Evolutionary conservation across 1,139 yeast genomes (phyloP).

Genomic region (Pichia sp.): DNA sequence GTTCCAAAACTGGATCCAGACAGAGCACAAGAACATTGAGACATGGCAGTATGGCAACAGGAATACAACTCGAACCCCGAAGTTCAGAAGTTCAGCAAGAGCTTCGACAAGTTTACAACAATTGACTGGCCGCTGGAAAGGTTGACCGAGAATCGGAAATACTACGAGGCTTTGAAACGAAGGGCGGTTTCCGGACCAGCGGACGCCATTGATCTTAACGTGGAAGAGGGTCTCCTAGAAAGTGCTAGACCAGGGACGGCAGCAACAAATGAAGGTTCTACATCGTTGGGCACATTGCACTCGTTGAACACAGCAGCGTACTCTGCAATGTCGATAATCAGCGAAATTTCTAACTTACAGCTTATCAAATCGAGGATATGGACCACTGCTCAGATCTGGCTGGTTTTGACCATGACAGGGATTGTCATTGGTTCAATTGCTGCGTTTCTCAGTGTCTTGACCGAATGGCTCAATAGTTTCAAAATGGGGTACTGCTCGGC

Average conservation of each 20-base stretch:
- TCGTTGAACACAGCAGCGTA: slow-evolving; percentile 1
- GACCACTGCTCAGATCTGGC: slow-evolving; percentile 64
- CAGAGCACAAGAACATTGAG: neutral
- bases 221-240: neutral
- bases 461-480: slow-evolving; percentile 81
- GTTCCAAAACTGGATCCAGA: neutral
- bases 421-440: slow-evolving; percentile 76
- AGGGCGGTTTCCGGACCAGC: slow-evolving; percentile 3
- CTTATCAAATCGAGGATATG: slow-evolving; percentile 22
- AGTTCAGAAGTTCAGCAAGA: slow-evolving; percentile 26
- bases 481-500: slow-evolving; percentile 69
- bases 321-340: slow-evolving; percentile 9
- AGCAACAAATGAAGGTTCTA: neutral
- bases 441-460: slow-evolving; percentile 70
- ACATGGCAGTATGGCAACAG: slow-evolving; percentile 14
- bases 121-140: slow-evolving; percentile 87
- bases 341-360: slow-evolving; percentile 12
- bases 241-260: neutral
- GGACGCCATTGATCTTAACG: neutral
- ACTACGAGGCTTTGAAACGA: slow-evolving; percentile 28
- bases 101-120: slow-evolving; percentile 59
- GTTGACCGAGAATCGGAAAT: slow-evolving; percentile 47
- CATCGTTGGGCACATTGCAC: neutral
- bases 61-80: slow-evolving; percentile 12
- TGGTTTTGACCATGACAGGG: slow-evolving; percentile 73